Conservation (phyloP, 371 early-diverging fungal species). For the Mucor racemosus region DNA sequence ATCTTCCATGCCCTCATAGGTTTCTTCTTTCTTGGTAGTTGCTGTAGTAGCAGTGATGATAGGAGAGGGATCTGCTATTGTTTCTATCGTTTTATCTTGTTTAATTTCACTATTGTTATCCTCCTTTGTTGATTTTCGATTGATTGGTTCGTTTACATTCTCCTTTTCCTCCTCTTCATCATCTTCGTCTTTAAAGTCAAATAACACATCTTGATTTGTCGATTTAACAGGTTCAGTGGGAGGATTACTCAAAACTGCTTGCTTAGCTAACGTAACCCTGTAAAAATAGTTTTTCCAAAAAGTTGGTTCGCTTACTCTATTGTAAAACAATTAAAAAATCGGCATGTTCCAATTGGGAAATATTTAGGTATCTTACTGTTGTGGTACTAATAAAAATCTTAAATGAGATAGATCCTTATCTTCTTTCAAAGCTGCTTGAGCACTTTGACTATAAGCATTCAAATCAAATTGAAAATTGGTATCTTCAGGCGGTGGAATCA, state of each 20-base stretch:
- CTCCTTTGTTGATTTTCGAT: neutral
- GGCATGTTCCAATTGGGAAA: neutral
- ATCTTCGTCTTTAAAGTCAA: constrained; percentile 38
- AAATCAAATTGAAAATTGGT: constrained; percentile 70
- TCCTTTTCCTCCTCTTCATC: constrained; percentile 17
- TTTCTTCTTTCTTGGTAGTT: constrained; percentile 9
- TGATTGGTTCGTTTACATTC: neutral
- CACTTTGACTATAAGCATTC: constrained; percentile 58
- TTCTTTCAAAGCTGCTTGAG: constrained; percentile 63
- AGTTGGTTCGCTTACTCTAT: constrained; percentile 61
- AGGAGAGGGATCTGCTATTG: neutral
- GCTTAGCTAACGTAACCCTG: constrained; percentile 68
- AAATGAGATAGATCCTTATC: constrained; percentile 62
- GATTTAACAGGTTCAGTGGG: constrained; percentile 12
- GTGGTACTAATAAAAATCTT: constrained; percentile 73
- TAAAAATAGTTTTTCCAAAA: constrained; percentile 85
- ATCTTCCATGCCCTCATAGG: constrained; percentile 48
- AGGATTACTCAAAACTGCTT: constrained; percentile 41
- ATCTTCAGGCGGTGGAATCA: constrained; percentile 69
- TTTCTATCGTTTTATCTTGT: constrained; percentile 8
- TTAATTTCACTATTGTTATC: neutral
- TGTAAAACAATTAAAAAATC: neutral
- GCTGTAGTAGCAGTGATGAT: neutral
- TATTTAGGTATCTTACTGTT: constrained; percentile 45
- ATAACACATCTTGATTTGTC: constrained; percentile 29